These are phyloP conservation scores for Lodderomyces elongisporus DNA, from an alignment of 1,139 yeast species.

Conservation along the genomic window DNA sequence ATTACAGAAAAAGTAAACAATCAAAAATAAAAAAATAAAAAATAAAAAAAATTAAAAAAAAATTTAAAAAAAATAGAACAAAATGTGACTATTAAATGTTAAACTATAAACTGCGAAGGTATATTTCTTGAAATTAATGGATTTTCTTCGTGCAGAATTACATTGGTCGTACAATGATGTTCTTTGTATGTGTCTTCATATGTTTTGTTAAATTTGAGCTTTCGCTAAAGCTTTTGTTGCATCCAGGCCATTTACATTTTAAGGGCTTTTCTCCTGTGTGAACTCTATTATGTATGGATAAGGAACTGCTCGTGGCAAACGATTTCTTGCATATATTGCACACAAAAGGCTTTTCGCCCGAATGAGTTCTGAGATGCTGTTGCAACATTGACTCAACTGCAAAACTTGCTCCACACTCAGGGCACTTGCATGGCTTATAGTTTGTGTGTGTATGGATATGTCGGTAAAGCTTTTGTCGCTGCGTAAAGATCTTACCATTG, in stretches of 20 bases:
- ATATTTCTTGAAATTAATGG: no score
- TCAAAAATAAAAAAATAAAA: no score
- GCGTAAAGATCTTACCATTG: constrained; percentile 58
- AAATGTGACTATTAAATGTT: no score
- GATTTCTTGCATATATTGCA: constrained; percentile 46
- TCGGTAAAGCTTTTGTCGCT: constrained; percentile 78
- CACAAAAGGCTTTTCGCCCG: constrained; percentile 67
- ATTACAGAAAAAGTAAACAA: no score
- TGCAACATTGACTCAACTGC: constrained; percentile 61
- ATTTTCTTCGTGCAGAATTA: constrained; percentile 31
- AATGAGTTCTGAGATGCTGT: constrained; percentile 80
- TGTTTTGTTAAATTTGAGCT: constrained; percentile 87
- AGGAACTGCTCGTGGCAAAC: constrained; percentile 51
- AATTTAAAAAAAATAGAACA: no score
- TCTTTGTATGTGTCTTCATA: constrained; percentile 60
- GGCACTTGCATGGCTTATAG: constrained; percentile 70
- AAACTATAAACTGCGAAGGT: no score
- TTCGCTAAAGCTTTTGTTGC: constrained; percentile 83
- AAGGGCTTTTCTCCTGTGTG: constrained; percentile 74
- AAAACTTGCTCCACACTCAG: constrained; percentile 62
- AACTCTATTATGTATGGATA: constrained; percentile 50
- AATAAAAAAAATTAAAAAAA: no score
- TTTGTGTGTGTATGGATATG: constrained; percentile 88
- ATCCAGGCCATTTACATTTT: constrained; percentile 70
- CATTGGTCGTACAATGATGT: constrained; percentile 45